Conservation (phyloP, 179 eudicot genomes). For the Carnegiea gigantea region DNA sequence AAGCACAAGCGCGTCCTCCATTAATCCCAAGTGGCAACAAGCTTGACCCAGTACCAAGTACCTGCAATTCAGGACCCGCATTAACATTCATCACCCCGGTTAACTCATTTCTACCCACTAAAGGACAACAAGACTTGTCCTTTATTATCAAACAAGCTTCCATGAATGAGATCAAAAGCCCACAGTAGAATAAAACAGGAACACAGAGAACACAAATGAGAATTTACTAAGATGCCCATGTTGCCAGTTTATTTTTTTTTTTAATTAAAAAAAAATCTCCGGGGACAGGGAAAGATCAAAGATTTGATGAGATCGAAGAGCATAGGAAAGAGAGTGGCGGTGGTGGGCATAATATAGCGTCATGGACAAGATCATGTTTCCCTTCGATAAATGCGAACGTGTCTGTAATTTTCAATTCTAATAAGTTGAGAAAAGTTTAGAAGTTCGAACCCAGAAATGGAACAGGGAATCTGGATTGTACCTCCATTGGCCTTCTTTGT, state of each 20-base stretch:
- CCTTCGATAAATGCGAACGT: constrained; percentile 25
- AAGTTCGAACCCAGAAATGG: constrained; percentile 16
- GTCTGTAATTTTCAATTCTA: not conserved
- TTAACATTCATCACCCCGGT: not conserved
- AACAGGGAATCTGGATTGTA: constrained; percentile 28
- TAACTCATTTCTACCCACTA: not conserved
- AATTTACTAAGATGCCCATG: not conserved
- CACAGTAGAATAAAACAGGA: not conserved
- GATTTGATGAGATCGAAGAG: constrained; percentile 27
- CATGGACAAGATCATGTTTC: constrained; percentile 50
- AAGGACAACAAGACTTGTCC: not conserved
- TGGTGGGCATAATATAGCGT: constrained; percentile 46
- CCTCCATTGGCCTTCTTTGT: constrained; percentile 97
- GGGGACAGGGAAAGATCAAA: not conserved
- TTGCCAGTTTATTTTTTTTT: not conserved
- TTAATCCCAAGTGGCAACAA: constrained; percentile 81
- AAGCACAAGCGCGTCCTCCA: constrained; percentile 91
- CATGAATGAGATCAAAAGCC: not conserved
- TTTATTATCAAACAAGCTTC: not conserved
- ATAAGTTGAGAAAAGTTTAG: constrained; percentile 14
- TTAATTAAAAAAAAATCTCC: not conserved
- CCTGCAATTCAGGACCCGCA: constrained; percentile 35
- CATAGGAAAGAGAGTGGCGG: constrained; percentile 41
- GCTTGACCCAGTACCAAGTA: constrained; percentile 88
- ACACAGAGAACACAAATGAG: constrained; percentile 2